phyloP scores from a whole-genome alignment of 345 rosid species.

The Euphorbia peplus region DNA sequence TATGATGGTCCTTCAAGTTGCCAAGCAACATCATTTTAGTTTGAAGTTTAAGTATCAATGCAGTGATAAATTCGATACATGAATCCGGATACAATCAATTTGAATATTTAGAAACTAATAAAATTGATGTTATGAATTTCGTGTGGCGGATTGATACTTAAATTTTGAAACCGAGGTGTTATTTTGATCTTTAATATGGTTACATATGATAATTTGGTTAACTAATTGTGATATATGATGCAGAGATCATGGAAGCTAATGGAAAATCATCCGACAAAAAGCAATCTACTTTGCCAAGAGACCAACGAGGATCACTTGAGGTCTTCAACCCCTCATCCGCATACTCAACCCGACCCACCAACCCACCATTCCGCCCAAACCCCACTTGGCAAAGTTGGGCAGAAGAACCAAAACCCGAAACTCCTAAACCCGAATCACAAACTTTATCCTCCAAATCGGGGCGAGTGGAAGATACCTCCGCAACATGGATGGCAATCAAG shows the following conservation, averaged over 20 bases:
- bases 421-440: conserved; percentile 2
- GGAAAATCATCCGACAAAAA: conserved; percentile 44
- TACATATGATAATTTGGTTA: too few relatives aligned
- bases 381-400: conserved; percentile 50
- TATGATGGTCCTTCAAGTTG: too few relatives aligned
- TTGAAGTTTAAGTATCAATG: too few relatives aligned
- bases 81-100: too few relatives aligned
- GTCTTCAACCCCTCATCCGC: conserved; percentile 66
- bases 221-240: too few relatives aligned
- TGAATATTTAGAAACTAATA: too few relatives aligned
- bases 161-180: too few relatives aligned
- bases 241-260: conserved; percentile 47
- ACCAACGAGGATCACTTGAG: conserved; percentile 80
- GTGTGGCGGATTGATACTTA: too few relatives aligned
- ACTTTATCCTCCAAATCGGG: conserved; percentile 30
- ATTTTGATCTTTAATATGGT: too few relatives aligned
- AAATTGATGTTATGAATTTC: too few relatives aligned
- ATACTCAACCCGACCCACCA: conserved; percentile 45
- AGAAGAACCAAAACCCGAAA: conserved; percentile 21
- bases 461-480: conserved; percentile 46
- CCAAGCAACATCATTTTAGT: too few relatives aligned
- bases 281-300: conserved; percentile 46
- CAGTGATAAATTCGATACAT: too few relatives aligned
- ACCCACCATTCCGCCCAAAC: conserved; percentile 45
- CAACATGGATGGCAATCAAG: conserved; percentile 94